Conservation (phyloP, 2,329 filamentous ascomycete genomes). For the Ophiobolus disseminans region DNA sequence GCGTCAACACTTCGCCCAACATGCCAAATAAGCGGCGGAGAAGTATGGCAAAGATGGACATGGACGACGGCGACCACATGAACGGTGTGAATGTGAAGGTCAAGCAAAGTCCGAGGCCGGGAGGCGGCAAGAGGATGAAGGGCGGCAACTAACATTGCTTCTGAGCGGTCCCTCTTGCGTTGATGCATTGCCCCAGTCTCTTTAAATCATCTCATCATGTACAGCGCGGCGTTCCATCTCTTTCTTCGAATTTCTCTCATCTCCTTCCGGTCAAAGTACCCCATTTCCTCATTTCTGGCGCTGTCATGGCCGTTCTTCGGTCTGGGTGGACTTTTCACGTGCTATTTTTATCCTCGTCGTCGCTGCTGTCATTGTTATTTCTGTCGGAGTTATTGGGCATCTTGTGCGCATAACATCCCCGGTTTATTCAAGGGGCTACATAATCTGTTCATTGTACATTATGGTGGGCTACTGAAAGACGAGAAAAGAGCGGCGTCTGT, state of each 20-base stretch:
- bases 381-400: slow-evolving; percentile 7
- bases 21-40: slow-evolving; percentile 66
- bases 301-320: slow-evolving; percentile 1
- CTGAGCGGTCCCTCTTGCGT: slow-evolving; percentile 1
- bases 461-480: slow-evolving; percentile 11
- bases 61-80: slow-evolving; percentile 56
- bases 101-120: slow-evolving; percentile 58
- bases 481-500: neutral
- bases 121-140: slow-evolving; percentile 49
- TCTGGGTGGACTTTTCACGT: neutral
- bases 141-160: slow-evolving; percentile 25
- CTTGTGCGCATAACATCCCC: slow-evolving; percentile 6
- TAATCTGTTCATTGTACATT: slow-evolving; percentile 43
- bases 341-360: neutral
- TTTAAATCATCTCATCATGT: slow-evolving; percentile 18
- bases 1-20: slow-evolving; percentile 69
- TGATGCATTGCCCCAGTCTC: no score
- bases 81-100: slow-evolving; percentile 58
- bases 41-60: slow-evolving; percentile 67
- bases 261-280: slow-evolving; percentile 7
- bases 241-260: slow-evolving; percentile 15
- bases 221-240: slow-evolving; percentile 37
- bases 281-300: slow-evolving; percentile 1
- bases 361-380: neutral
- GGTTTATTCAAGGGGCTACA: slow-evolving; percentile 15